Base-by-base conservation (phyloP, 2,329 filamentous ascomycete genomes). In the Fusarium brevicatenulatum region DNA sequence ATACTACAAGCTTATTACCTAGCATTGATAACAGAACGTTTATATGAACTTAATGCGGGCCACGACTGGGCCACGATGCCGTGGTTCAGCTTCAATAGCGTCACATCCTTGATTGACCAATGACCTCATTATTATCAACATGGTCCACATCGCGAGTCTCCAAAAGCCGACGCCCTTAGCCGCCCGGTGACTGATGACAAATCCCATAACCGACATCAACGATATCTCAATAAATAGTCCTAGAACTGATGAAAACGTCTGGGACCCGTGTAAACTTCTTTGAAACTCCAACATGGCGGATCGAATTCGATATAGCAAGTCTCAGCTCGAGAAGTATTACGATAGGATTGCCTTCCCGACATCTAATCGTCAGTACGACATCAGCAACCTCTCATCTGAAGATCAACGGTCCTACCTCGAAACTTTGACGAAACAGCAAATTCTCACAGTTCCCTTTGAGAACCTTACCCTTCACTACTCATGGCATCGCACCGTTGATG, bases 391-490 rank as follows among this genome's bases (percentile, higher is more conserved):
- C 21, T 13, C 52, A 25, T 0, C 37, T 8, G 21, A 70, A 25
- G 44, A 18, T 36, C 66, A 70, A 16, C 36, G 11, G 12, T 36
- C n/a, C 4, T 52, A 52, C 30, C 49, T 62, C 16, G 36, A 67
- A 9, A 8, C 21, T 4, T 53, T 70, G 2, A 46, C 46, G 4
- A 56, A 36, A 11, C 50, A 39, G 0, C 67, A 71, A 30, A 34
- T 71, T 18, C 47, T 68, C 7, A 16, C 44, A 0, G 68, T 71
- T 11, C 68, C 68, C 0, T 71, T 71, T 6, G 68, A 71, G 18
- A 71, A 71, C 2, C 68, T 71, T n/a, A 71, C 62, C 2, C 46
- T 71, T 2, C 68, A 71, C 28, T 71, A 71, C 46, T 71, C 68
- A 32, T 71, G 67, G 67, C 52, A 71, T 23, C 46, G 53, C 2